A percentile compares a stretch with the other conserved stretches of the same genome.
Evolutionary conservation across 208 protist genomes (phyloP).

Genomic region (Porcisia hertigi): DNA sequence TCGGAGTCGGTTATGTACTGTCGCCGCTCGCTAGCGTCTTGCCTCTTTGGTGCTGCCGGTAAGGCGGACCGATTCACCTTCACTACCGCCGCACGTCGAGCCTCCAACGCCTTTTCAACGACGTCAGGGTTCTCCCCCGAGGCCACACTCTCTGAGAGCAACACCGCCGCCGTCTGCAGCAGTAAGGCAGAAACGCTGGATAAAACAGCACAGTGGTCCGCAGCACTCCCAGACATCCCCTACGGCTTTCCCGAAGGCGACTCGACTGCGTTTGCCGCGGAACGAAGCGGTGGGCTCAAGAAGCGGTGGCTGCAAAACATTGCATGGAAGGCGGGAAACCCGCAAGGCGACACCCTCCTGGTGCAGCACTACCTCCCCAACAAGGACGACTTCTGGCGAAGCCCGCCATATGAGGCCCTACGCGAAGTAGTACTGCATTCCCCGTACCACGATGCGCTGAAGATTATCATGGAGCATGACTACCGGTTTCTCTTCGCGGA

Average conservation of each 20-base stretch:
- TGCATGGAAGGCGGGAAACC: background rate
- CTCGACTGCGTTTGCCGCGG: constrained; percentile 40
- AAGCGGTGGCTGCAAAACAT: constrained; percentile 50
- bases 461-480: constrained; percentile 77
- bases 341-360: constrained; percentile 9
- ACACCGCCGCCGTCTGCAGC: background rate
- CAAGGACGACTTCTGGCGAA: constrained; percentile 66
- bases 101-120: background rate
- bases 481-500: constrained; percentile 67
- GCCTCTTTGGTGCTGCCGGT: background rate
- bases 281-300: constrained; percentile 55
- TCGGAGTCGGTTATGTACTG: background rate
- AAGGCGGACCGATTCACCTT: background rate
- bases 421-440: constrained; percentile 40
- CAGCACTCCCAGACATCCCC: constrained; percentile 44
- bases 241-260: constrained; percentile 35
- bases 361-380: constrained; percentile 48
- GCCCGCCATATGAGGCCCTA: constrained; percentile 67
- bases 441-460: constrained; percentile 70
- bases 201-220: constrained; percentile 3
- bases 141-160: background rate
- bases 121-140: background rate
- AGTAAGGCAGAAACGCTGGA: background rate
- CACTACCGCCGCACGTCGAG: background rate
- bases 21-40: background rate